phyloP scores from a whole-genome alignment of 306 rosid genomes.

The Trichosanthes cucumerina region DNA sequence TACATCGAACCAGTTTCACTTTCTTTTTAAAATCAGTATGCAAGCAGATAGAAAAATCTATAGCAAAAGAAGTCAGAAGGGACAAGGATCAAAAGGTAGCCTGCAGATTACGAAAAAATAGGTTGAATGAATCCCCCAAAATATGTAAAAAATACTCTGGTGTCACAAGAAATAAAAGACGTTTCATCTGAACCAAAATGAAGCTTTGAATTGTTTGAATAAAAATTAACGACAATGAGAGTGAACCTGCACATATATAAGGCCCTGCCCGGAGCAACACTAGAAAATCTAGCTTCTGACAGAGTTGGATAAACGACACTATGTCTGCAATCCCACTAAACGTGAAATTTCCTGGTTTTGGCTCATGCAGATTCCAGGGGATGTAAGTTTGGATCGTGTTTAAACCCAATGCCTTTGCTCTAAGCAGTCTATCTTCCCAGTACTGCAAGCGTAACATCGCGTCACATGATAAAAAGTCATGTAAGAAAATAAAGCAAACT shows the following conservation, averaged over 20 bases:
- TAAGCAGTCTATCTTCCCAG: constrained; percentile 91
- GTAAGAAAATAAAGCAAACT: not conserved
- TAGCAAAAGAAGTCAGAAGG: not conserved
- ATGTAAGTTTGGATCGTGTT: constrained; percentile 83
- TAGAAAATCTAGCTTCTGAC: constrained; percentile 61
- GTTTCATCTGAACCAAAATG: constrained; percentile 1
- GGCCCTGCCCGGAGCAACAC: constrained; percentile 95
- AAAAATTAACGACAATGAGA: not conserved
- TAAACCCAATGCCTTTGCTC: constrained; percentile 90
- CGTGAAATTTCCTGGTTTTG: constrained; percentile 48
- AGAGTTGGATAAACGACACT: constrained; percentile 57
- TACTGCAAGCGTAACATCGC: constrained; percentile 40
- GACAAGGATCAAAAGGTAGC: not conserved
- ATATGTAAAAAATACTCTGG: not conserved
- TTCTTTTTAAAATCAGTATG: not conserved
- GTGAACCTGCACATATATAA: constrained; percentile 77
- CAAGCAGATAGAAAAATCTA: not conserved
- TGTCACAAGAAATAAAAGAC: not conserved
- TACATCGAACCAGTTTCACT: not conserved
- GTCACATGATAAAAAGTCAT: constrained; percentile 15
- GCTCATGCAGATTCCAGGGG: constrained; percentile 96
- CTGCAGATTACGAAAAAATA: not conserved
- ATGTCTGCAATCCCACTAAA: constrained; percentile 76
- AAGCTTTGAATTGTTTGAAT: not conserved
- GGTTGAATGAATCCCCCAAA: not conserved